These are phyloP conservation scores for Candida sithepensis DNA, from an alignment of 805 yeast genomes.

Conservation along the genomic window DNA sequence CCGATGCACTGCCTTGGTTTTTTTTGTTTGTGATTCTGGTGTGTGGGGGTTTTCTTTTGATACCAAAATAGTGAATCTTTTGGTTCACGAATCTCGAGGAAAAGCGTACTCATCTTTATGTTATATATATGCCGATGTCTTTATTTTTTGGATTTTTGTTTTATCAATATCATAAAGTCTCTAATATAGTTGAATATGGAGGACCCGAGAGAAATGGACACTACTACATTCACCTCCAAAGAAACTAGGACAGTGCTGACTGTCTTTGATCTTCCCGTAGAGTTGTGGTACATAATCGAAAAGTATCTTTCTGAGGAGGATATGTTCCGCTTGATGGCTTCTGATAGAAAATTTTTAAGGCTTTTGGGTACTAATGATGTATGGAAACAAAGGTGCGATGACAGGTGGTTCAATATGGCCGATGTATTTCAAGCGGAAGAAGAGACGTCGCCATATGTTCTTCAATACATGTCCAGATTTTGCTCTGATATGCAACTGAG, in stretches of 20 bases:
- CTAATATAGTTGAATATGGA: no score
- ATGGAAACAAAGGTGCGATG: neutral
- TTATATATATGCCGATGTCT: no score
- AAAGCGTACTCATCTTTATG: no score
- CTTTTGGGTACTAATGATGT: neutral
- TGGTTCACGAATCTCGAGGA: no score
- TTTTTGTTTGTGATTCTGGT: no score
- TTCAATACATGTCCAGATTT: neutral
- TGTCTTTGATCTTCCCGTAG: neutral
- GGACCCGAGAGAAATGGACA: no score
- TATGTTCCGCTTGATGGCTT: neutral
- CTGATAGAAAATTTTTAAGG: neutral
- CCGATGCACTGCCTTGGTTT: no score
- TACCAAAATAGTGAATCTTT: no score
- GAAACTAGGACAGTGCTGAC: neutral
- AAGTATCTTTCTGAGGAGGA: neutral
- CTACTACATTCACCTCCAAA: neutral
- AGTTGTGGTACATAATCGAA: neutral
- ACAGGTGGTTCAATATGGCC: neutral
- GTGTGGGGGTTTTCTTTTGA: no score
- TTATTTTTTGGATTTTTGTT: no score
- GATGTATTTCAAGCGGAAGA: neutral
- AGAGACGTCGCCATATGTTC: neutral
- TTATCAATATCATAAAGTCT: no score
- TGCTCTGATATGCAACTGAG: slow-evolving; percentile 1